Conservation (phyloP, 495 filamentous ascomycete species). For the Patellaria atrata region DNA sequence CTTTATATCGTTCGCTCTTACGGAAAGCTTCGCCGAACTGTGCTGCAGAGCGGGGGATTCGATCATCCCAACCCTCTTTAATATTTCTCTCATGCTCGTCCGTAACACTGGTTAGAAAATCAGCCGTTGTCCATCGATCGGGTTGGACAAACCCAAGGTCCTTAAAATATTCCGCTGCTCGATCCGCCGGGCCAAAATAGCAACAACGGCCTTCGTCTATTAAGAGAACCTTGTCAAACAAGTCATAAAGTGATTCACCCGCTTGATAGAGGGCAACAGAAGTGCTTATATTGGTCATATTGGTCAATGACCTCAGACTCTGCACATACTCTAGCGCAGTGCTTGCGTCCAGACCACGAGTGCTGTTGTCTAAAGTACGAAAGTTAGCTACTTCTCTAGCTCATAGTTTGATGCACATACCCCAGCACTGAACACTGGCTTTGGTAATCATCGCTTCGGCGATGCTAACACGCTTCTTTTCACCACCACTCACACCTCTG, state of each 20-base stretch:
- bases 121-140: conserved; percentile 48
- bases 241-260: conserved; percentile 50
- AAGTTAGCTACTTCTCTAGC: too few relatives aligned
- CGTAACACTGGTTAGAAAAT: conserved; percentile 55
- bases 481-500: conserved; percentile 56
- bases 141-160: conserved; percentile 46
- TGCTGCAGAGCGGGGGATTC: conserved; percentile 43
- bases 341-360: conserved; percentile 50
- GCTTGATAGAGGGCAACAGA: conserved; percentile 59
- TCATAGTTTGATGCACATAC: too few relatives aligned
- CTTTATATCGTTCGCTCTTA: conserved; percentile 28
- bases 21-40: conserved; percentile 43
- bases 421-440: conserved; percentile 50
- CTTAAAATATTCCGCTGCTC: conserved; percentile 49
- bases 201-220: conserved; percentile 51
- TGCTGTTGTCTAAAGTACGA: conserved; percentile 61
- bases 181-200: conserved; percentile 45
- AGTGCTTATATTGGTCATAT: conserved; percentile 46
- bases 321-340: conserved; percentile 55
- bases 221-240: conserved; percentile 58
- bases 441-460: conserved; percentile 55
- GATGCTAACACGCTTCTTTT: conserved; percentile 60
- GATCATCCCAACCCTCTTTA: conserved; percentile 42
- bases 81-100: conserved; percentile 47
- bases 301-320: conserved; percentile 45